Evolutionary conservation across 352 stramenopile genomes (phyloP).

Genomic region (Thalassiosira hispida): DNA sequence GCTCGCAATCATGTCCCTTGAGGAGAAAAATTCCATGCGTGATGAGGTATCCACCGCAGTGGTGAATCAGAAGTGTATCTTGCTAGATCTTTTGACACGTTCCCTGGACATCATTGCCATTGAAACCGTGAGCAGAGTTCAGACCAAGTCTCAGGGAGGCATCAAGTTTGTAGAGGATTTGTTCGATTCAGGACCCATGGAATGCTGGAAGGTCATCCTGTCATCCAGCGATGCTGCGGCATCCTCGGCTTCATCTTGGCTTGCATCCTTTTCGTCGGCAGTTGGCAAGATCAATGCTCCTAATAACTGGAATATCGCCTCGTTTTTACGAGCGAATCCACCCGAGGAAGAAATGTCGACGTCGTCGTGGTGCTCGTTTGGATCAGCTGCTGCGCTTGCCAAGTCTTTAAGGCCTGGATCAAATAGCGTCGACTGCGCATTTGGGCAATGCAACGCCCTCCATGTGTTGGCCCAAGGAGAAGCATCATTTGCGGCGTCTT

Average conservation of each 20-base stretch:
- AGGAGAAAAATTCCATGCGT: constrained; percentile 28
- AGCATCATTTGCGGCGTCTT: constrained; percentile 28
- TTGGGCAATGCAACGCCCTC: constrained; percentile 29
- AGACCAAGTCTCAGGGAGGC: constrained; percentile 9
- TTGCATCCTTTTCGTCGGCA: constrained; percentile 13
- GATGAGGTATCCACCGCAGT: constrained; percentile 15
- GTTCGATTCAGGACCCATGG: constrained; percentile 31
- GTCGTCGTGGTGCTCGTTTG: constrained; percentile 38
- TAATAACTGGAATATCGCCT: constrained; percentile 30
- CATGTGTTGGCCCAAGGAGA: constrained; percentile 22
- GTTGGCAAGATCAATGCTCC: constrained; percentile 6
- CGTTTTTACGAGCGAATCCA: constrained; percentile 39
- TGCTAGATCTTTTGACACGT: constrained; percentile 44
- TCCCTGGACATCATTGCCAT: constrained; percentile 48
- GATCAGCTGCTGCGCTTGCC: constrained; percentile 12
- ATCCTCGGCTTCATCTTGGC: constrained; percentile 41
- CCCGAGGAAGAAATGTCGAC: constrained; percentile 17
- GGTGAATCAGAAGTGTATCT: constrained; percentile 30
- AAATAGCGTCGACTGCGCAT: background rate
- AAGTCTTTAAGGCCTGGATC: constrained; percentile 7
- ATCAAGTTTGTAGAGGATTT: constrained; percentile 44
- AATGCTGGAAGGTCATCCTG: constrained; percentile 42
- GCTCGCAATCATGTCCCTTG: constrained; percentile 32
- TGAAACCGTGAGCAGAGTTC: constrained; percentile 36
- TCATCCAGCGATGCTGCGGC: constrained; percentile 12